Base-by-base conservation (phyloP, 192 early-diverging fungal genomes). In the Podila verticillata region DNA sequence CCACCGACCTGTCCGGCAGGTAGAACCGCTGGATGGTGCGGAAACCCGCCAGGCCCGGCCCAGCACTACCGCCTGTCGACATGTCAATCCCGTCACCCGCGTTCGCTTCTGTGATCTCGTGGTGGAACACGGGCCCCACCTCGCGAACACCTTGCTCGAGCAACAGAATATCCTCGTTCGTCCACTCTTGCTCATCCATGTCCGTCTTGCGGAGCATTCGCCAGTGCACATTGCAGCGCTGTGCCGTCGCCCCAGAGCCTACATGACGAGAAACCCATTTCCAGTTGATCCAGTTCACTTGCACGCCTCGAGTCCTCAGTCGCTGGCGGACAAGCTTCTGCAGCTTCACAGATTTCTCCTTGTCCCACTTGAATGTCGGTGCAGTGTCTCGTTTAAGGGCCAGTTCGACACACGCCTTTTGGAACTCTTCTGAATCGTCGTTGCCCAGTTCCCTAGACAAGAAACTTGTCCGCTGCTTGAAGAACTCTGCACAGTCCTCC, bases 251-350 rank as follows among this genome's bases (percentile, higher is more conserved):
- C 4, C 77, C 70, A 19, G 48, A 58, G 7, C 77, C 77, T 1
- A 80, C 65, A 68, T 72, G 77, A 0, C 77, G 57, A 1, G 77
- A 70, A 8, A 80, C 77, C 77, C 77, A 80, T n/a, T 56, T 63
- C 77, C 77, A 80, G 44, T 80, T 80, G 26, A 80, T 64, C 77
- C 77, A 80, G 30, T 72, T 58, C 12, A 80, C 51, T 15, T 80
- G 77, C 5, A 80, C 39, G 6, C 61, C 77, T 20, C 77, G 77
- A 8, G 77, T 68, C 66, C 48, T 61, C 10, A 80, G 61, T 10
- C 77, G 64, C 31, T 68, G 77, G 6, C 70, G 65, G 48, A 80
- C 66, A 10, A 80, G 54, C 35, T 72, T 72, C 47, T 80, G 77
- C 7, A 80, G 70, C 48, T 47, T 72, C 57, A 80, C 77, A 0